These are phyloP conservation scores for Hypoxylon sp. DNA, from an alignment of 2,329 filamentous ascomycete species.

Conservation along the genomic window DNA sequence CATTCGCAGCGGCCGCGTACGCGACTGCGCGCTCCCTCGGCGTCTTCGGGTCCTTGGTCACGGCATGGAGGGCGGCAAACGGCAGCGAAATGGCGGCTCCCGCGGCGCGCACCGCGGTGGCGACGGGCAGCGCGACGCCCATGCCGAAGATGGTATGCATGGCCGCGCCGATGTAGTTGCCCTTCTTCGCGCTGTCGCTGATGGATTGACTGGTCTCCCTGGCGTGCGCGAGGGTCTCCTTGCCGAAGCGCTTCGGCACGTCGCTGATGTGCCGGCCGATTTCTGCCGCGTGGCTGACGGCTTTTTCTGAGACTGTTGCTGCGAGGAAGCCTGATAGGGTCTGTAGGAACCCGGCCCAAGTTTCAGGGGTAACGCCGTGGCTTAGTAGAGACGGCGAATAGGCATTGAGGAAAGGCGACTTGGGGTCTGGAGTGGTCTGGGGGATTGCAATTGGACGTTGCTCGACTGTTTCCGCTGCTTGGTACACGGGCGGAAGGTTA, in stretches of 20 bases:
- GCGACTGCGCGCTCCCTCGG: conserved; percentile 60
- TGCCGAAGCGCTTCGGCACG: conserved; percentile 57
- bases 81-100: conserved; percentile 58
- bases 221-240: conserved; percentile 56
- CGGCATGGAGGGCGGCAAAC: conserved; percentile 53
- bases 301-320: conserved; percentile 62
- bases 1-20: conserved; percentile 61
- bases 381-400: conserved; percentile 59
- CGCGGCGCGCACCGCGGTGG: conserved; percentile 56
- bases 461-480: conserved; percentile 17
- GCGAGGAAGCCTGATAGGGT: conserved; percentile 64
- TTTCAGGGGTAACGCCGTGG: conserved; percentile 52
- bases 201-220: conserved; percentile 58
- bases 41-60: conserved; percentile 58
- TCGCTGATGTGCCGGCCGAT: conserved; percentile 57
- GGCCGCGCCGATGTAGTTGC: conserved; percentile 60
- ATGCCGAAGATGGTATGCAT: conserved; percentile 55
- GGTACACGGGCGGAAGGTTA: conserved; percentile 53
- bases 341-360: conserved; percentile 51
- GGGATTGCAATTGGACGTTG: conserved; percentile 60
- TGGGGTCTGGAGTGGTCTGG: conserved; percentile 55
- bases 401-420: conserved; percentile 59
- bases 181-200: conserved; percentile 56
- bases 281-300: conserved; percentile 62
- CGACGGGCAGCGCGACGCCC: conserved; percentile 58